Conservation (phyloP, 1,284 basidiomycete species). For the Rhodotorula sp. region DNA sequence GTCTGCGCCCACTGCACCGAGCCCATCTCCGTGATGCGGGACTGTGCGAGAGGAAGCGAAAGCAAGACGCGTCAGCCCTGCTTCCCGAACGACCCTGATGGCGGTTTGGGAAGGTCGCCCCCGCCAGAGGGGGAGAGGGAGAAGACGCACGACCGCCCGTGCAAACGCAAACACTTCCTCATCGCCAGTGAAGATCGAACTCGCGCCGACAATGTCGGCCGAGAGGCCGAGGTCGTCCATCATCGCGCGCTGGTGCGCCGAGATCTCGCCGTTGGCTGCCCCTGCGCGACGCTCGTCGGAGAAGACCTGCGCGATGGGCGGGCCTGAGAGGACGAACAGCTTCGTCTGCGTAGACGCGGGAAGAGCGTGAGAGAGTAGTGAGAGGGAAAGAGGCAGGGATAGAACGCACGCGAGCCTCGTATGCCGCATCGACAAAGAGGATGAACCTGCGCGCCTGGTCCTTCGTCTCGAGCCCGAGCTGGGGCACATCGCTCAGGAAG, state of each 20-base stretch:
- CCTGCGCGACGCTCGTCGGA: conserved; percentile 62
- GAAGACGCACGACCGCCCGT: conserved; percentile 58
- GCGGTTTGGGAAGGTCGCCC: neutral
- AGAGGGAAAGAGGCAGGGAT: conserved; percentile 1
- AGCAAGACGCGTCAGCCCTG: neutral
- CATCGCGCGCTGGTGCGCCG: conserved; percentile 76
- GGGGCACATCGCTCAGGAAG: conserved; percentile 81
- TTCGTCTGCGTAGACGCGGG: conserved; percentile 64
- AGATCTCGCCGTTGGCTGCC: conserved; percentile 54
- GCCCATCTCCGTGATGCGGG: conserved; percentile 38
- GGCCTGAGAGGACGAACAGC: conserved; percentile 84
- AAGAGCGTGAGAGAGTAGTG: neutral
- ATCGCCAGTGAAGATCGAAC: conserved; percentile 87
- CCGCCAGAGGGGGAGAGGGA: neutral
- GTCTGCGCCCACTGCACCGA: conserved; percentile 33
- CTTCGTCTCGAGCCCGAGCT: conserved; percentile 83
- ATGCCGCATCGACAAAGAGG: conserved; percentile 91
- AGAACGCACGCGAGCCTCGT: conserved; percentile 64
- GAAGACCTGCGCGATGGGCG: conserved; percentile 84
- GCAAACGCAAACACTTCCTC: conserved; percentile 95
- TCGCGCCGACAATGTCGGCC: conserved; percentile 69
- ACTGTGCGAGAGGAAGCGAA: conserved; percentile 8
- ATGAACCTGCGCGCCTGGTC: conserved; percentile 92
- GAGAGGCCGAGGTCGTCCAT: conserved; percentile 82
- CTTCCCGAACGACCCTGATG: neutral